phyloP scores from a whole-genome alignment of 2,329 filamentous ascomycete genomes.

The Diaporthe batatas region DNA sequence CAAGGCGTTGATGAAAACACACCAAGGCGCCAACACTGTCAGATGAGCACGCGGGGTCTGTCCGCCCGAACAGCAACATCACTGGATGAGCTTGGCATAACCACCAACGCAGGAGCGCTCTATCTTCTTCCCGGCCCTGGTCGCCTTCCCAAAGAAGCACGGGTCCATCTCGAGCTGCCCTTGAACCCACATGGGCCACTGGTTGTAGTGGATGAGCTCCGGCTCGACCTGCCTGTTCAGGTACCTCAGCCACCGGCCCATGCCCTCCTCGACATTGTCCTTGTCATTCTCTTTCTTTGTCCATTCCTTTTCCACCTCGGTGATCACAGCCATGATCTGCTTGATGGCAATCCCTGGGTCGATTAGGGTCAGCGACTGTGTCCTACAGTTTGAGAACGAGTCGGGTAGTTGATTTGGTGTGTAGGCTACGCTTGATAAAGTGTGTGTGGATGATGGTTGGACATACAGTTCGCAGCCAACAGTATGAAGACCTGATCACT shows the following conservation, averaged over 20 bases:
- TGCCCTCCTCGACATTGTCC: slow-evolving; percentile 56
- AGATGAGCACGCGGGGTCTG: no score
- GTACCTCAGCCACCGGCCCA: slow-evolving; percentile 63
- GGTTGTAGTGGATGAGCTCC: slow-evolving; percentile 61
- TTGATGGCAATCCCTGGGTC: slow-evolving; percentile 60
- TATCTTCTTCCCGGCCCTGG: slow-evolving; percentile 34
- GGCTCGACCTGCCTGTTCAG: slow-evolving; percentile 62
- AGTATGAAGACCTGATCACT: slow-evolving; percentile 61
- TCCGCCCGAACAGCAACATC: background rate
- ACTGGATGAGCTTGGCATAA: slow-evolving; percentile 16
- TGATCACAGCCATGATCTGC: slow-evolving; percentile 66
- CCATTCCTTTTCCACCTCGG: slow-evolving; percentile 54
- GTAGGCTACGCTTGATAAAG: no score
- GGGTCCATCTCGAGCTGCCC: slow-evolving; percentile 60
- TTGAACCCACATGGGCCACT: slow-evolving; percentile 69
- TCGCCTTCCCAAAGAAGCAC: slow-evolving; percentile 58
- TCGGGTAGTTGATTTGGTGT: no score
- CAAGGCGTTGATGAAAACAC: background rate
- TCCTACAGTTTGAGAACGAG: background rate
- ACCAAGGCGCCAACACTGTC: background rate
- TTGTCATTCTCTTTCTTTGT: slow-evolving; percentile 47
- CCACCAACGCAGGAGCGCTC: slow-evolving; percentile 18
- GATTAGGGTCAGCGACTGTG: background rate
- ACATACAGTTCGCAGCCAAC: slow-evolving; percentile 63
- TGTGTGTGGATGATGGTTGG: background rate